Conservation (phyloP, 768 basidiomycete species). For the Lactifluus volemus region DNA sequence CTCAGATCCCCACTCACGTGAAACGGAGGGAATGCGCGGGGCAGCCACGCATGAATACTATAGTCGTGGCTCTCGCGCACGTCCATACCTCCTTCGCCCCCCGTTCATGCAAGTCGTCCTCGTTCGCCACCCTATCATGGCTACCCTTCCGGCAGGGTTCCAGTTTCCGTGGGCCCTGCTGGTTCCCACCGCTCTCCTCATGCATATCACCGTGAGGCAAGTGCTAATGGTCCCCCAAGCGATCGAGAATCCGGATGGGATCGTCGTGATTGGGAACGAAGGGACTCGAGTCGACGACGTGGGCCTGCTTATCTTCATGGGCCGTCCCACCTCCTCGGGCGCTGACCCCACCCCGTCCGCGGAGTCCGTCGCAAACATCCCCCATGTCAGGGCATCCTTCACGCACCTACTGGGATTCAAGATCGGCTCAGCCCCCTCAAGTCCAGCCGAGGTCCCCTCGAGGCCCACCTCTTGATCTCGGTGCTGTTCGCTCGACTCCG, state of each 20-base stretch:
- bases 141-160: slow-evolving; percentile 43
- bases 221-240: slow-evolving; percentile 33
- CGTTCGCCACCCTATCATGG: slow-evolving; percentile 45
- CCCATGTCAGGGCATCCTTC: slow-evolving; percentile 47
- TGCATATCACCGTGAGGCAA: slow-evolving; percentile 44
- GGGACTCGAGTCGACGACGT: slow-evolving; percentile 16
- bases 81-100: slow-evolving; percentile 55
- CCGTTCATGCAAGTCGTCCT: slow-evolving; percentile 35
- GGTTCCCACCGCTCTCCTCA: slow-evolving; percentile 53
- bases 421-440: slow-evolving; percentile 31
- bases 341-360: slow-evolving; percentile 36
- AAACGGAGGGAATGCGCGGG: slow-evolving; percentile 43
- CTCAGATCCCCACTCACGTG: slow-evolving; percentile 44
- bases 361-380: slow-evolving; percentile 37
- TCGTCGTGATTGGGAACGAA: slow-evolving; percentile 51
- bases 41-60: slow-evolving; percentile 50
- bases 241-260: slow-evolving; percentile 57
- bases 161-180: slow-evolving; percentile 37
- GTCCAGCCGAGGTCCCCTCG: slow-evolving; percentile 22
- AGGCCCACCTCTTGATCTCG: background rate
- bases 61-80: slow-evolving; percentile 42
- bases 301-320: slow-evolving; percentile 27
- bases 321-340: slow-evolving; percentile 28
- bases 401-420: slow-evolving; percentile 53
- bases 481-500: slow-evolving; percentile 3